Base-by-base conservation (phyloP, 352 stramenopile species). In the Phytophthora fragariaefolia region DNA sequence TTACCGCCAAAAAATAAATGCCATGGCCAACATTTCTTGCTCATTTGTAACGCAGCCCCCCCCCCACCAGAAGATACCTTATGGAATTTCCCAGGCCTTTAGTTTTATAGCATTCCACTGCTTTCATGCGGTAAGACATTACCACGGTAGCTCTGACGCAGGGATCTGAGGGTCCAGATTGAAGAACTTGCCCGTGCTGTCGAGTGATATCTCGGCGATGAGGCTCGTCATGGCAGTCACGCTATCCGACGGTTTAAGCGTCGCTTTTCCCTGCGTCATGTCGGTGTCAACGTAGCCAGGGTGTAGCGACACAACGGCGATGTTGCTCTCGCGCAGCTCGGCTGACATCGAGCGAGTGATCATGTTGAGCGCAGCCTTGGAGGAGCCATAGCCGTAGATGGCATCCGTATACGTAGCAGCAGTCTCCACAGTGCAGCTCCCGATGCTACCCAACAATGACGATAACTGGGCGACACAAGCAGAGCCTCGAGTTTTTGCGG, bases 351-450 rank as follows among this genome's bases (percentile, higher is more conserved):
- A 45, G 17, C 42, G 42, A 12, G 54, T 62, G 42, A 54, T 62
- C 54, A 62, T 62, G 55, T 62, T 62, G 42, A 62, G 55, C 20
- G 42, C 85, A 12, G 78, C 46, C 66, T 91, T 91, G 36, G 75
- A 87, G 43, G 83, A 71, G 23, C 77, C 68, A 57, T 93, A 90
- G 17, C 71, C 80, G 53, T 89, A 90, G 13, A 43, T 22, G 59
- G 54, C n/a, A 68, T 67, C 34, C 84, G 58, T 52, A 40, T 55
- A 63, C 6, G 28, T 36, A 22, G 17, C 32, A 6, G 32, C 20
- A 54, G 42, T 51, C 8, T 53, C 34, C 6, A 3, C 30, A 3
- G 55, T 55, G 27, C 54, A 45, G 34, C 63, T 71, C 15, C 38
- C 40, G 46, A 90, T 79, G 20, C 76, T 87, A 8, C 79, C 81